Percentiles rank a stretch among this genome's conserved stretches.
Evolutionary conservation across 768 basidiomycete species (phyloP).

Genomic region (Macrocybe gigantea): DNA sequence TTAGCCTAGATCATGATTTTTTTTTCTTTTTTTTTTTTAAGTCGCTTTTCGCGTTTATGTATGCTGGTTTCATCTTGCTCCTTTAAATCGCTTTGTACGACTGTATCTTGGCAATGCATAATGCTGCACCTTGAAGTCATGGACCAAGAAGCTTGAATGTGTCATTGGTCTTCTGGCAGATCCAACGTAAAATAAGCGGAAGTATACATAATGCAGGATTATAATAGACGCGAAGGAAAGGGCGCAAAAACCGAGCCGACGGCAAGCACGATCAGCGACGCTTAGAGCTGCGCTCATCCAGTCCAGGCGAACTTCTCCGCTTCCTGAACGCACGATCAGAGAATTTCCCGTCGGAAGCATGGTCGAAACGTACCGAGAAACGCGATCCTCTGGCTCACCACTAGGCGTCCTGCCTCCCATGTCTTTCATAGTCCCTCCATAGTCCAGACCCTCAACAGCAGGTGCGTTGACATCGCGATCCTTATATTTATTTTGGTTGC

Average conservation of each 20-base stretch:
- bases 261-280: conserved; percentile 41
- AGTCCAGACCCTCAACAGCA: conserved; percentile 85
- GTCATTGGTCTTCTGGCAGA: too few species aligned
- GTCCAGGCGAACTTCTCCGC: conserved; percentile 64
- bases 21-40: not conserved
- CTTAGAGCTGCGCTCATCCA: conserved; percentile 71
- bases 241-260: too few species aligned
- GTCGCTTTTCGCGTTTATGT: too few species aligned
- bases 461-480: conserved; percentile 82
- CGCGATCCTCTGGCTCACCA: conserved; percentile 64
- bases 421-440: conserved; percentile 55
- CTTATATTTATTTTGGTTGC: conserved; percentile 88
- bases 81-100: too few species aligned
- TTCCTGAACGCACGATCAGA: conserved; percentile 37
- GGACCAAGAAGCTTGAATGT: too few species aligned
- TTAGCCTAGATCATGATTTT: not conserved
- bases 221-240: too few species aligned
- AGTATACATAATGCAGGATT: too few species aligned
- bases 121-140: too few species aligned
- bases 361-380: conserved; percentile 40
- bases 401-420: conserved; percentile 49
- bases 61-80: too few species aligned
- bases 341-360: not conserved
- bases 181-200: too few species aligned
- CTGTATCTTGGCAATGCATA: too few species aligned